A percentile compares a stretch with the other conserved stretches of the same genome.
Conservation (phyloP, 2,329 filamentous ascomycete genomes). For the Fusarium stilboides region DNA sequence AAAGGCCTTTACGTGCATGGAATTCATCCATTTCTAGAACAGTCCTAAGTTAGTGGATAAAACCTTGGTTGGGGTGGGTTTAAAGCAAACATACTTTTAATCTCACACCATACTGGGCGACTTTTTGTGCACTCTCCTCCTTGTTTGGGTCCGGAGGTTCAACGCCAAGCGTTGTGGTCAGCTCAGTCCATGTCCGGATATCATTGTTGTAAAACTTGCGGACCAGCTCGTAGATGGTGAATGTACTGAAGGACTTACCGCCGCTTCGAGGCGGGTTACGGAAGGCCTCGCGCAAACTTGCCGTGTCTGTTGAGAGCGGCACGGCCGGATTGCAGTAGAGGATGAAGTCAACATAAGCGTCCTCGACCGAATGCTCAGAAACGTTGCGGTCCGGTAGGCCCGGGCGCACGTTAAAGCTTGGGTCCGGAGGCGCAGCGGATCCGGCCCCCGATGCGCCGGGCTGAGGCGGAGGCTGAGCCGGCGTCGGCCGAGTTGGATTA, state of each 20-base stretch:
- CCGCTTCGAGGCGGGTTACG: conserved; percentile 87
- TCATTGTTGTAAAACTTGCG: conserved; percentile 83
- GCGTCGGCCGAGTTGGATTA: conserved; percentile 28
- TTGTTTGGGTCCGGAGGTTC: conserved; percentile 86
- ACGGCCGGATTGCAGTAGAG: conserved; percentile 92
- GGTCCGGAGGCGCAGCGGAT: conserved; percentile 38
- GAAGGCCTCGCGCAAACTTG: conserved; percentile 81
- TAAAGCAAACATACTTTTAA: conserved; percentile 75
- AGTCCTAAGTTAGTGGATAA: conserved; percentile 19
- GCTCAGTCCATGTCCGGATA: conserved; percentile 92
- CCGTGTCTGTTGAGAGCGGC: conserved; percentile 74
- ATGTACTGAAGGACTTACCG: conserved; percentile 87
- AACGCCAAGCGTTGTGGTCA: conserved; percentile 89
- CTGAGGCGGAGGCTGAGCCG: conserved; percentile 38
- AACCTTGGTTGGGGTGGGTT: conserved; percentile 8
- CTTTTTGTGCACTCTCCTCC: conserved; percentile 91
- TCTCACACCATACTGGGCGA: conserved; percentile 93
- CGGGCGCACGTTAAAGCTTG: conserved; percentile 40
- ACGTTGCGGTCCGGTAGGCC: conserved; percentile 77
- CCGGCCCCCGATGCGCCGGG: conserved; percentile 39
- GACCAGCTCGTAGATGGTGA: conserved; percentile 83
- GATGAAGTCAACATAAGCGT: conserved; percentile 88
- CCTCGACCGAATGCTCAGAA: conserved; percentile 79
- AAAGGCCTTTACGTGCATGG: conserved; percentile 95
- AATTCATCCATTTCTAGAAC: conserved; percentile 92